phyloP scores from a whole-genome alignment of 257 asterid species.

The Nicotiana knightiana region DNA sequence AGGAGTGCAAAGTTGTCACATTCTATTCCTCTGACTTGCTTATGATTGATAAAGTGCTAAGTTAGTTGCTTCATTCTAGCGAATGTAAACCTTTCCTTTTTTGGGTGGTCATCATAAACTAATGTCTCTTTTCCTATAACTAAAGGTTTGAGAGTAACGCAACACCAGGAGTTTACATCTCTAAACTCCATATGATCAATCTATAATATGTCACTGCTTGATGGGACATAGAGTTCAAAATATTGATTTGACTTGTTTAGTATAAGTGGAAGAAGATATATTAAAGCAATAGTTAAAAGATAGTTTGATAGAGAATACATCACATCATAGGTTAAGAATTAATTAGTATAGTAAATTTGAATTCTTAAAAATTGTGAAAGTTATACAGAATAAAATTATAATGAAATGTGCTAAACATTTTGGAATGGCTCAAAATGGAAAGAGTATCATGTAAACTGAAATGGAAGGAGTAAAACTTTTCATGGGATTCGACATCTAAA shows the following conservation, averaged over 20 bases:
- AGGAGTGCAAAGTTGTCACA: background rate
- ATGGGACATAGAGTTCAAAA: background rate
- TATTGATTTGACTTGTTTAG: background rate
- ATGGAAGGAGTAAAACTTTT: background rate
- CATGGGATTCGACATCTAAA: background rate
- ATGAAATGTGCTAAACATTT: background rate
- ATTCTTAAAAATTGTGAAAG: background rate
- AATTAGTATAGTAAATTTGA: background rate
- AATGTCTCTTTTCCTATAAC: background rate
- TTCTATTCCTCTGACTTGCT: background rate
- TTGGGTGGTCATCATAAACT: constrained; percentile 5
- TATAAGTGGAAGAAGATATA: background rate
- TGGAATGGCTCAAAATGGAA: background rate
- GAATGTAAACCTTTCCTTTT: background rate
- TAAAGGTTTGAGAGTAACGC: background rate
- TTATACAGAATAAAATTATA: background rate
- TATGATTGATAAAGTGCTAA: background rate
- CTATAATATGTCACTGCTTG: background rate
- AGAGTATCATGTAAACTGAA: background rate
- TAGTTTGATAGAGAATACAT: background rate
- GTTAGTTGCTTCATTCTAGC: background rate
- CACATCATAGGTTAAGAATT: background rate
- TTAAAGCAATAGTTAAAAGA: background rate
- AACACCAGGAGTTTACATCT: background rate
- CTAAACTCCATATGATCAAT: background rate